phyloP scores from a whole-genome alignment of 352 stramenopile genomes.

The Pelagophyceae sp. region DNA sequence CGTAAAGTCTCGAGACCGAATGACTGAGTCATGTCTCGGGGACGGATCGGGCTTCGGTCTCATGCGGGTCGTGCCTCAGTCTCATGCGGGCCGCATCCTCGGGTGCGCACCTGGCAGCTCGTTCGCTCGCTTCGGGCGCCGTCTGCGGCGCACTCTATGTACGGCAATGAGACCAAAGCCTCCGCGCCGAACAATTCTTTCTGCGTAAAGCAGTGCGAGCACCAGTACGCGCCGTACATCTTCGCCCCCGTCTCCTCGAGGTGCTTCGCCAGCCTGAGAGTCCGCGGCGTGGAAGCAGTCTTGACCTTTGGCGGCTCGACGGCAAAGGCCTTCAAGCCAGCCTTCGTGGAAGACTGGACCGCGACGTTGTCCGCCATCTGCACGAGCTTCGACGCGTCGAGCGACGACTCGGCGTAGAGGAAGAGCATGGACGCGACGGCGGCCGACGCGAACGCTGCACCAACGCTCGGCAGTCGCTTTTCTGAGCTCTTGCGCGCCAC shows the following conservation, averaged over 20 bases:
- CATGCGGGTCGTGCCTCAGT: too few relatives aligned
- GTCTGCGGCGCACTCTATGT: conserved; percentile 55
- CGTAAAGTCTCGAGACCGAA: too few relatives aligned
- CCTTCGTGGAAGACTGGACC: neutral
- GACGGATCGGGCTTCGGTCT: too few relatives aligned
- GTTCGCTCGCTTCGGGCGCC: conserved; percentile 43
- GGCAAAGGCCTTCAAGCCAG: conserved; percentile 3
- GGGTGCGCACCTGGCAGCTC: conserved; percentile 47
- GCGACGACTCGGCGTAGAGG: neutral
- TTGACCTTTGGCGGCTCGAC: conserved; percentile 50
- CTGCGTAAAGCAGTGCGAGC: conserved; percentile 63
- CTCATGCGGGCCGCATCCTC: too few relatives aligned
- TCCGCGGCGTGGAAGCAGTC: conserved; percentile 43
- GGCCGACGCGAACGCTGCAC: conserved; percentile 35
- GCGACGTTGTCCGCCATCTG: neutral
- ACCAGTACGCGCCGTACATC: conserved; percentile 67
- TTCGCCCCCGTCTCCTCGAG: conserved; percentile 44
- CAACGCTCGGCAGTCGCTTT: conserved; percentile 38
- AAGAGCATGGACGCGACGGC: conserved; percentile 22
- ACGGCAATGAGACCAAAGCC: conserved; percentile 44
- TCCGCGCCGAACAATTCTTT: conserved; percentile 52
- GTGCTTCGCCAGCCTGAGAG: conserved; percentile 37
- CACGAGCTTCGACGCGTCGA: neutral
- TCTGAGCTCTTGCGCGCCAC: neutral
- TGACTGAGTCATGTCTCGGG: too few relatives aligned